phyloP scores from a whole-genome alignment of 495 filamentous ascomycete genomes.

The Penicillium manginii region DNA sequence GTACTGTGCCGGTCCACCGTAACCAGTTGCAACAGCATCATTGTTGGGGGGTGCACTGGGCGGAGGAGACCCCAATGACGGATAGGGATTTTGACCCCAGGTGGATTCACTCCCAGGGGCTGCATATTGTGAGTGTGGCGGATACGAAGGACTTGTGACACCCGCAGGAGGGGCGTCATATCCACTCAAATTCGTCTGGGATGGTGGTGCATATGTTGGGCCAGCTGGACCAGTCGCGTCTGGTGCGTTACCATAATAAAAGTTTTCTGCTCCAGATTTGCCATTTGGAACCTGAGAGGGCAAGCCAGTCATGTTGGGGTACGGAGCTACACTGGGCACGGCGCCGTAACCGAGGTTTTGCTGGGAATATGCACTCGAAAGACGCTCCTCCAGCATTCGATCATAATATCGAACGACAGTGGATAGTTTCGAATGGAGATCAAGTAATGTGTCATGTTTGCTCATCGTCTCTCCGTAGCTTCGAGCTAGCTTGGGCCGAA shows the following conservation, averaged over 20 bases:
- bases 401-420: slow-evolving; percentile 99
- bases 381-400: slow-evolving; percentile 92
- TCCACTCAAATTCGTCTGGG: slow-evolving; percentile 22
- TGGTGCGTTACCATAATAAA: slow-evolving; percentile 70
- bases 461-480: slow-evolving; percentile 99
- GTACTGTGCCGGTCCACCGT: slow-evolving; percentile 32
- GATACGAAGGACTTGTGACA: slow-evolving; percentile 34
- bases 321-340: slow-evolving; percentile 53
- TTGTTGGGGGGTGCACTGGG: slow-evolving; percentile 16
- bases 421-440: slow-evolving; percentile 91
- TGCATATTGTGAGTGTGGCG: slow-evolving; percentile 29
- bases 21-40: slow-evolving; percentile 21
- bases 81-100: slow-evolving; percentile 37
- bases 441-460: slow-evolving; percentile 95
- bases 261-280: slow-evolving; percentile 70
- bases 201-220: slow-evolving; percentile 53
- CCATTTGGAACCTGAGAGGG: slow-evolving; percentile 51
- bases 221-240: slow-evolving; percentile 42
- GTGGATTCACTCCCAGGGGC: slow-evolving; percentile 25
- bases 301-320: slow-evolving; percentile 65
- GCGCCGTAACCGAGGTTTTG: slow-evolving; percentile 59
- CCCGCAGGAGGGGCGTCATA: slow-evolving; percentile 21
- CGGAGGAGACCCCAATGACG: slow-evolving; percentile 34
- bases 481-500: slow-evolving; percentile 91
- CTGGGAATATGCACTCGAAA: slow-evolving; percentile 90